Evolutionary conservation across 768 basidiomycete genomes (phyloP), one percentile per base, ranked within the genome.

Genomic region (Hypholoma fasciculare): DNA sequence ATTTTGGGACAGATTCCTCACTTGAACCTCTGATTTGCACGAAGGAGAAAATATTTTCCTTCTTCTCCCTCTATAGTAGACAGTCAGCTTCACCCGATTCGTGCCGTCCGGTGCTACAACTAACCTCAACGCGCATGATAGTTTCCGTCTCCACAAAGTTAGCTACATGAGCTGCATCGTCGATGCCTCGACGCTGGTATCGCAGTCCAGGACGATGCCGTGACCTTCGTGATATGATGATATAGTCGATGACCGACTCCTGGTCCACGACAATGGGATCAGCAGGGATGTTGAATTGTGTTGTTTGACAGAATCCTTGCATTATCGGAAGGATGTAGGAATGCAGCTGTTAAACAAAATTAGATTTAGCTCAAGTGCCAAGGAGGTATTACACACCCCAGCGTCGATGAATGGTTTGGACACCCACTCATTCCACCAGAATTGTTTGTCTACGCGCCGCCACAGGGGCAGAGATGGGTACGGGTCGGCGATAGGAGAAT

Each of bases 91-190:
- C 17, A 20, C 43, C 7, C n/a, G 30, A 52, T 16, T 34, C 20
- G 37, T 36, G n/a, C 19, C 37, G 4, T 13, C 14, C n/a, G 17
- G 61, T 19, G 20, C 27, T 42, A 51, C 30, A 12, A 58, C 81
- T 39, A 58, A 93, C 94, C 79, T 90, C 83, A 11, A 96, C 83
- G 43, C 87, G 80, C 78, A 92, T 85, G 52, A 96, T 87, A 2
- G 92, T 89, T 74, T 98, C 96, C 0, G 94, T 94, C 72, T 98
- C 94, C 2, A 98, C 94, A 67, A 98, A 95, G 72, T 98, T 98
- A 1, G 94, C 96, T 3, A 95, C 96, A 68, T 92, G 83, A 5
- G 94, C 93, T 58, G 92, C 88, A 61, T 96, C 93, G 65, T 98
- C 96, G 52, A 98, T 85, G 1, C 97, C 97, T 65, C 97, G 80